A percentile compares a stretch with the other conserved stretches of the same genome.
Evolutionary conservation across 306 rosid genomes (phyloP).

Genomic region (Vigna radiata): DNA sequence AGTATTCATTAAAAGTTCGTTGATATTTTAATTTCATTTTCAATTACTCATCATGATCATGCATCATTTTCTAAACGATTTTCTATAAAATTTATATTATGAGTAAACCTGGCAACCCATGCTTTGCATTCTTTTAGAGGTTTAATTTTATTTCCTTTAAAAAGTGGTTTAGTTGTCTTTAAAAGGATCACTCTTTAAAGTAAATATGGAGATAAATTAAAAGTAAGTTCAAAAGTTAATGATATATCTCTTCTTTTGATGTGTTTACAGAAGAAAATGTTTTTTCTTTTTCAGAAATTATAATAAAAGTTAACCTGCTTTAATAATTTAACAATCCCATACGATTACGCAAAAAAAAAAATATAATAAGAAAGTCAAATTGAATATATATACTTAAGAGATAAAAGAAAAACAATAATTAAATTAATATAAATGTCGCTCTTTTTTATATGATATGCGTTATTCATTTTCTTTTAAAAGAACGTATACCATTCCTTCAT

Average conservation of each 20-base stretch:
- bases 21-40: too few relatives aligned
- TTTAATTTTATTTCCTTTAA: not conserved
- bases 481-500: too few relatives aligned
- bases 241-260: constrained; percentile 7
- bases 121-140: not conserved
- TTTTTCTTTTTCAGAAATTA: not conserved
- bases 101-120: not conserved
- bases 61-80: not conserved
- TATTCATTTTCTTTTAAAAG: too few relatives aligned
- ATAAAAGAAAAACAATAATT: not conserved
- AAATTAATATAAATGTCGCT: not conserved
- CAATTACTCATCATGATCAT: not conserved
- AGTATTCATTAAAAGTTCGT: not conserved
- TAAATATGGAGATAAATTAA: not conserved
- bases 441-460: not conserved
- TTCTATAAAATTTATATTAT: not conserved
- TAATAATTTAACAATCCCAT: not conserved
- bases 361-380: too few relatives aligned
- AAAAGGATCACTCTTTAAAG: not conserved
- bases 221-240: not conserved
- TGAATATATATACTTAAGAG: too few relatives aligned
- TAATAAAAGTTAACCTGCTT: not conserved
- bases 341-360: too few relatives aligned
- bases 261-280: not conserved
- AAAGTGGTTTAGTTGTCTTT: not conserved